Evolutionary conservation across 768 basidiomycete species (phyloP).

Genomic region (Trametes gibbosa): DNA sequence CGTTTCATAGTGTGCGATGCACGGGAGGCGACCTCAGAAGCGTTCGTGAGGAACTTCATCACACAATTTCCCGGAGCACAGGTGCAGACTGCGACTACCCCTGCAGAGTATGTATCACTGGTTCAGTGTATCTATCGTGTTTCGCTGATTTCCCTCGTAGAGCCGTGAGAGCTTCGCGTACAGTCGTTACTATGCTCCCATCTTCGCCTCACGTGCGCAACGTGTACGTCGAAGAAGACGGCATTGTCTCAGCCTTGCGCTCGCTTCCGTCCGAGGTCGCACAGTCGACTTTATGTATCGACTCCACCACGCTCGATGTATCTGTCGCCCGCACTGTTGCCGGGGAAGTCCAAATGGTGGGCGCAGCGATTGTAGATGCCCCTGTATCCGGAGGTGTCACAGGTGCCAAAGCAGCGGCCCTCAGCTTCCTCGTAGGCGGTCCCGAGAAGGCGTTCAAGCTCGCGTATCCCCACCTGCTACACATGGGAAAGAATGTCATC

Average conservation of each 20-base stretch:
- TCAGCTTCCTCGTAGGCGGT: slow-evolving; percentile 92
- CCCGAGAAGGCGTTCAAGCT: slow-evolving; percentile 52
- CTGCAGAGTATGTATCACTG: slow-evolving; percentile 59
- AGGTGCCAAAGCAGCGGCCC: slow-evolving; percentile 82
- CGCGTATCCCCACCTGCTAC: slow-evolving; percentile 56
- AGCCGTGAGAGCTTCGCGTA: slow-evolving; percentile 59
- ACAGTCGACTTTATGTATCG: slow-evolving; percentile 66
- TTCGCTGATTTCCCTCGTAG: slow-evolving; percentile 33
- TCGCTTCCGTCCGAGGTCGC: slow-evolving; percentile 38
- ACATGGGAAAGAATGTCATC: slow-evolving; percentile 82
- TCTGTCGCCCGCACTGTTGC: slow-evolving; percentile 68
- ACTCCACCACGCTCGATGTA: slow-evolving; percentile 90
- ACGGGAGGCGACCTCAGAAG: slow-evolving; percentile 50
- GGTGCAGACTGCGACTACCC: slow-evolving; percentile 57
- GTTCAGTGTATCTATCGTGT: not conserved
- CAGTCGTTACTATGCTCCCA: slow-evolving; percentile 87
- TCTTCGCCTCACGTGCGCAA: slow-evolving; percentile 83
- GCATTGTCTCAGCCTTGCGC: slow-evolving; percentile 63
- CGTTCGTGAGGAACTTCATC: slow-evolving; percentile 56
- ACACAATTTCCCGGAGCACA: slow-evolving; percentile 56
- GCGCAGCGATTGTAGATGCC: slow-evolving; percentile 84
- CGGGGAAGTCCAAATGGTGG: slow-evolving; percentile 44
- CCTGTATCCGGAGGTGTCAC: slow-evolving; percentile 92
- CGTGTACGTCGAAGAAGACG: slow-evolving; percentile 64
- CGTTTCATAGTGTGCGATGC: slow-evolving; percentile 81